phyloP scores from a whole-genome alignment of 2,329 filamentous ascomycete genomes.

The Fusarium setosum region DNA sequence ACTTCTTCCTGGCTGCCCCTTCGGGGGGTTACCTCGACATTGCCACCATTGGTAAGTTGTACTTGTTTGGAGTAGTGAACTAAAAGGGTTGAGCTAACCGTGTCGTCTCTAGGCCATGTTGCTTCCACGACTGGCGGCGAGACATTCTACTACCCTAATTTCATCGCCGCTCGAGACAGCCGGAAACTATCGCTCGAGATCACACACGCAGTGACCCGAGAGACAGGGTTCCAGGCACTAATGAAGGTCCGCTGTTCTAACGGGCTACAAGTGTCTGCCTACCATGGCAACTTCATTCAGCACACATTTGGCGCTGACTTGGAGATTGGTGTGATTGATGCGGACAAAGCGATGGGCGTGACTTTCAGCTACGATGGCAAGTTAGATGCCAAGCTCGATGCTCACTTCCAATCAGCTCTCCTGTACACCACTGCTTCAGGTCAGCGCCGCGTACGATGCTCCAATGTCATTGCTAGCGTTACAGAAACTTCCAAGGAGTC shows the following conservation, averaged over 20 bases:
- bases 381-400: constrained; percentile 94
- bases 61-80: background rate
- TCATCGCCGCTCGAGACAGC: constrained; percentile 86
- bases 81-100: background rate
- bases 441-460: constrained; percentile 90
- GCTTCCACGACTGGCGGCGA: constrained; percentile 93
- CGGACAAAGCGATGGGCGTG: constrained; percentile 92
- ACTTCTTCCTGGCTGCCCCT: constrained; percentile 94
- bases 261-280: constrained; percentile 91
- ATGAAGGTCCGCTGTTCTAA: constrained; percentile 99
- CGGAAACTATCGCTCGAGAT: constrained; percentile 88
- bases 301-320: constrained; percentile 95
- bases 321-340: constrained; percentile 91
- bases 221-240: constrained; percentile 93
- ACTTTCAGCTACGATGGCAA: constrained; percentile 97
- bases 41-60: constrained; percentile 82
- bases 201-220: constrained; percentile 84
- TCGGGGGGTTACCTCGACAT: constrained; percentile 93
- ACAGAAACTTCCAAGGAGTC: constrained; percentile 70
- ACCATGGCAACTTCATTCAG: constrained; percentile 96
- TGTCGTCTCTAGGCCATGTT: constrained; percentile 72
- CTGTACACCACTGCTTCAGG: constrained; percentile 94
- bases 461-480: constrained; percentile 92
- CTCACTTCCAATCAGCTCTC: constrained; percentile 95
- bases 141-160: constrained; percentile 97